Evolutionary conservation across 1,284 basidiomycete species (phyloP), one percentile per base, ranked within the genome.

Genomic region (Volvariella volvacea): DNA sequence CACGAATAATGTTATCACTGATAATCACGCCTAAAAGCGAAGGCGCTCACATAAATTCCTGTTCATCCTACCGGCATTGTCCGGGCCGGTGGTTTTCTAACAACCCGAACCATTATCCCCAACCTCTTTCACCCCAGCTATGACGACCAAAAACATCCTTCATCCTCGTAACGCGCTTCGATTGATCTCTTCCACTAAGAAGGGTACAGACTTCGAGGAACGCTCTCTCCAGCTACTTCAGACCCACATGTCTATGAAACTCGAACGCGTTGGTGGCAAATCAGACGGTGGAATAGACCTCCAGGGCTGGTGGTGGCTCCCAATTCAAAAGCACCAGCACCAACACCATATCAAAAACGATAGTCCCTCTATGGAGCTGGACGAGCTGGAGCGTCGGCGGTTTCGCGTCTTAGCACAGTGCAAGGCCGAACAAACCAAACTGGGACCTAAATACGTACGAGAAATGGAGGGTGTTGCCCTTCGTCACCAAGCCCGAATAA

Each of bases 251-350:
- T 87, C 85, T 38, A 95, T 95, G 91, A 72, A 80, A 1, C 72
- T 95, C 3, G 68, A 63, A 37, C 76, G 76, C 40, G 81, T 92
- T 14, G 92, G 92, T 1, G 91, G 92, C 14, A 79, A 73, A 49
- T 74, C 79, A 12, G 92, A 95, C 61, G 87, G 89, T 6, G 92
- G 92, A 0, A 69, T 95, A 38, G 92, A 96, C 63, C 68, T 95
- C n/a, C 64, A 83, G 38, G 92, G 92, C 2, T 94, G 89, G 88
- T 95, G 92, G 92, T 88, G 83, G 79, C 66, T 93, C 2, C 88
- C 89, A 10, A 36, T 7, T 9, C 48, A 40, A 31, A 41, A 43
- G 22, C 42, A 19, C 7, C 41, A 21, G 20, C 17, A 22, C 4
- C 38, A 33, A 8, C 45, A 8, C 31, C 42, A 10, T 41, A 49